These are phyloP conservation scores for Aspergillus sclerotialis DNA, from an alignment of 2,329 filamentous ascomycete genomes.

Conservation along the genomic window DNA sequence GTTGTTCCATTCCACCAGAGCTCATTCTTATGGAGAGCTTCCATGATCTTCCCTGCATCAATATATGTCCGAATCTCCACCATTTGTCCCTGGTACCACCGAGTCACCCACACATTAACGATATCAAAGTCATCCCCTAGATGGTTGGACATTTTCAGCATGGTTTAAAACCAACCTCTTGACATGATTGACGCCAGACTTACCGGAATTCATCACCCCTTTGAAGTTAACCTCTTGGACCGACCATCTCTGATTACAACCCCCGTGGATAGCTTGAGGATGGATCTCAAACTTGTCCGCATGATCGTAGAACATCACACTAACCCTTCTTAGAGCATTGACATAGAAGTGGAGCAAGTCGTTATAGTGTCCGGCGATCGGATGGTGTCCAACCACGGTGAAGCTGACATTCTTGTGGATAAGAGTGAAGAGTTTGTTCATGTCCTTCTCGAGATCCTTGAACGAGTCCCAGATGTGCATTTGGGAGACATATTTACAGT, in stretches of 20 bases:
- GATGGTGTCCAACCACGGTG: constrained; percentile 26
- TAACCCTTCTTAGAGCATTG: constrained; percentile 24
- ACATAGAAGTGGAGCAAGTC: constrained; percentile 28
- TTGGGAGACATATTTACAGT: constrained; percentile 25
- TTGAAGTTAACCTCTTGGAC: constrained; percentile 26
- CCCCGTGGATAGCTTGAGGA: constrained; percentile 24
- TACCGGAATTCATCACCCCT: constrained; percentile 27
- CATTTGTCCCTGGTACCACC: constrained; percentile 25
- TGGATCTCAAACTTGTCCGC: constrained; percentile 24
- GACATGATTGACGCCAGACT: background rate
- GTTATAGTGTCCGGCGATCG: constrained; percentile 24
- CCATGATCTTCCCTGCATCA: constrained; percentile 20
- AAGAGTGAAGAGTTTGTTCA: constrained; percentile 23
- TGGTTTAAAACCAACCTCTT: background rate
- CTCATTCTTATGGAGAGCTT: constrained; percentile 25
- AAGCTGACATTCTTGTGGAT: constrained; percentile 27
- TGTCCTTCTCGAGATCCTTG: constrained; percentile 25
- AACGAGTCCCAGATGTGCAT: constrained; percentile 27
- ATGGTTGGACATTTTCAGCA: no score
- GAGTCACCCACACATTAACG: constrained; percentile 27
- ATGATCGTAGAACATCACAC: constrained; percentile 20
- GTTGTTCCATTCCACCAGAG: constrained; percentile 27
- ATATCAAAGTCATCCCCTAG: constrained; percentile 24
- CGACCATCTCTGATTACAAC: constrained; percentile 26
- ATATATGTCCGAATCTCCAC: constrained; percentile 28